Conservation (phyloP, 495 filamentous ascomycete genomes). For the Pseudevernia furfuracea region DNA sequence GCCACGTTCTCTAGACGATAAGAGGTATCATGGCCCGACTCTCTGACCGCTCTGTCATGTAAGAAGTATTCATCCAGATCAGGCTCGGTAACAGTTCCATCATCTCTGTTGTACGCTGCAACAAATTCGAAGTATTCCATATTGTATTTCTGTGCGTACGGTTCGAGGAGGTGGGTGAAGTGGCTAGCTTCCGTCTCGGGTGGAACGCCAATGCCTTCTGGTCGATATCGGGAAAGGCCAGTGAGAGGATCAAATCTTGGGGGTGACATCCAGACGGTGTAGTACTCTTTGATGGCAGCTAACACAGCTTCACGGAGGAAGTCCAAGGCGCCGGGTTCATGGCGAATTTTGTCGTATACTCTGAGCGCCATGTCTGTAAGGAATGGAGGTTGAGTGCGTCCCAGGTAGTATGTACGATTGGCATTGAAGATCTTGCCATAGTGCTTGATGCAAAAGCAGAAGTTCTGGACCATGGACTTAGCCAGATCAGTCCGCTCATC, state of each 20-base stretch:
- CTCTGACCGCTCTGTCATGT: constrained; percentile 87
- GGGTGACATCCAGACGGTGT: constrained; percentile 76
- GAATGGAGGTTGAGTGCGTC: constrained; percentile 89
- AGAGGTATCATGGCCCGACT: constrained; percentile 92
- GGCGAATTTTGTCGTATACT: constrained; percentile 81
- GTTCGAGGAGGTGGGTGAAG: constrained; percentile 77
- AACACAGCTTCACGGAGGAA: constrained; percentile 72
- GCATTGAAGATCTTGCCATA: constrained; percentile 98
- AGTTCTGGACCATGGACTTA: constrained; percentile 89
- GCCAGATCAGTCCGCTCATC: constrained; percentile 67
- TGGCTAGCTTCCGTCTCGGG: constrained; percentile 89
- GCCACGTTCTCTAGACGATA: constrained; percentile 85
- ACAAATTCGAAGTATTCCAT: constrained; percentile 79
- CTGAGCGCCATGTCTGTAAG: constrained; percentile 93
- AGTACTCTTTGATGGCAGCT: constrained; percentile 94
- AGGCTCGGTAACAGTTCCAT: constrained; percentile 64
- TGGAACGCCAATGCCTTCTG: constrained; percentile 72
- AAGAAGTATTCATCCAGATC: constrained; percentile 91
- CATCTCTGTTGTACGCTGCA: constrained; percentile 61
- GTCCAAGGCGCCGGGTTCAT: constrained; percentile 63
- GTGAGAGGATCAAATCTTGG: constrained; percentile 72
- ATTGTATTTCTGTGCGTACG: constrained; percentile 75
- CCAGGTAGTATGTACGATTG: constrained; percentile 89
- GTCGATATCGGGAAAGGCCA: constrained; percentile 80
- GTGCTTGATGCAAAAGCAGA: constrained; percentile 95